phyloP scores from a whole-genome alignment of 371 early-diverging fungal genomes.

The Saksenaea oblongispora region DNA sequence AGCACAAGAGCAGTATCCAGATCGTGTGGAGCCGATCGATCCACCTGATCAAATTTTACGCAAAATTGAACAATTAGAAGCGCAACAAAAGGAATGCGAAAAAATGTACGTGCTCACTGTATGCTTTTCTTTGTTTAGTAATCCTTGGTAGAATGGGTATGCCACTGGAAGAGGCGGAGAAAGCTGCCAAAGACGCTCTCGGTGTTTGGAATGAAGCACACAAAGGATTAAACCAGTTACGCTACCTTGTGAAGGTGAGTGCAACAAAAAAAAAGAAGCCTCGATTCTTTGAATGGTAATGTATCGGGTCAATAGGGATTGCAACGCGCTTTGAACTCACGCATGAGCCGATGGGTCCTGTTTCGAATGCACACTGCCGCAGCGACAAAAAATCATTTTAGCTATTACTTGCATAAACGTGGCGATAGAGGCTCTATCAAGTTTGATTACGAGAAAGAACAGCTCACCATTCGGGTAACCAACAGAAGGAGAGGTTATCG shows the following conservation, averaged over 20 bases:
- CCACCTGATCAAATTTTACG: slow-evolving; percentile 57
- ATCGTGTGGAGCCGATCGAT: slow-evolving; percentile 62
- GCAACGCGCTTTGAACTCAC: slow-evolving; percentile 53
- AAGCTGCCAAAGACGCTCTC: slow-evolving; percentile 49
- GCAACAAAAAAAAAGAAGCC: no score
- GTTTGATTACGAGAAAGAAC: slow-evolving; percentile 77
- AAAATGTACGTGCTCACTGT: slow-evolving; percentile 27
- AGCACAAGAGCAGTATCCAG: slow-evolving; percentile 59
- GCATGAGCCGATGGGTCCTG: slow-evolving; percentile 62
- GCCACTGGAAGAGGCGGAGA: slow-evolving; percentile 61
- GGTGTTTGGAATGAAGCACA: slow-evolving; percentile 60
- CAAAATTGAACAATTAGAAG: slow-evolving; percentile 56
- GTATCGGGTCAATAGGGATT: slow-evolving; percentile 41
- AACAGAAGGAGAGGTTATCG: background rate
- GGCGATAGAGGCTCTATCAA: slow-evolving; percentile 87
- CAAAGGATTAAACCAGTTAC: slow-evolving; percentile 49
- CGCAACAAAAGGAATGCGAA: slow-evolving; percentile 51
- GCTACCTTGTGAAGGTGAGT: slow-evolving; percentile 50
- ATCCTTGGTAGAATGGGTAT: slow-evolving; percentile 15
- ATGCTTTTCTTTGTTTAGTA: background rate
- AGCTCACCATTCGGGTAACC: slow-evolving; percentile 71
- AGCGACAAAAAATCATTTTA: slow-evolving; percentile 74
- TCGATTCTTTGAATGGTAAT: background rate
- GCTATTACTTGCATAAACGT: slow-evolving; percentile 72
- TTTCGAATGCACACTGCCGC: slow-evolving; percentile 76